A percentile compares a stretch with the other conserved stretches of the same genome.
These are phyloP conservation scores for Candida quercuum DNA, from an alignment of 805 yeast genomes.

Conservation along the genomic window DNA sequence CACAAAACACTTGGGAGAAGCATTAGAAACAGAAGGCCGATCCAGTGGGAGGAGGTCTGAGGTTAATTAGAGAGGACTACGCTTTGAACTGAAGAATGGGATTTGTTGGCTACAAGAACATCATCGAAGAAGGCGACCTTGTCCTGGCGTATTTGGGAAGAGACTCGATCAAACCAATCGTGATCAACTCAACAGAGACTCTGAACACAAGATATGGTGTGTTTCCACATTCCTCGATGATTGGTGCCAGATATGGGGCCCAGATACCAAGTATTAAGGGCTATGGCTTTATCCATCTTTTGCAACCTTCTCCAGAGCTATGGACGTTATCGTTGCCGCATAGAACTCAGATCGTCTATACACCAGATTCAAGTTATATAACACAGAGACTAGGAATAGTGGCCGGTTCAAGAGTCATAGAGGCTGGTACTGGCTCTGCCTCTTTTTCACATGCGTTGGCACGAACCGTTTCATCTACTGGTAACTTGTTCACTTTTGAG, in stretches of 20 bases:
- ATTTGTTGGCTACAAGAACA: conserved; percentile 51
- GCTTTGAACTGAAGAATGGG: conserved; percentile 5
- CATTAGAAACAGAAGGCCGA: too few species aligned
- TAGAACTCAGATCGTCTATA: conserved; percentile 94
- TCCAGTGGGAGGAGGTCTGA: too few species aligned
- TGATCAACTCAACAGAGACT: conserved; percentile 49
- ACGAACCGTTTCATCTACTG: conserved; percentile 54
- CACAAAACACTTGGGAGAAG: too few species aligned
- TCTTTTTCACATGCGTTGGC: conserved; percentile 92
- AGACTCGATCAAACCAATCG: conserved; percentile 70
- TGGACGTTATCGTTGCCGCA: conserved; percentile 98
- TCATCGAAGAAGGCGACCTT: conserved; percentile 80
- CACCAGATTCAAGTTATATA: conserved; percentile 91
- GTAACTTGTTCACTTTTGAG: conserved; percentile 78
- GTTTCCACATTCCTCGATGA: conserved; percentile 79
- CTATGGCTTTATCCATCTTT: conserved; percentile 77
- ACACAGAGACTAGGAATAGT: conserved; percentile 73
- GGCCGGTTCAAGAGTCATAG: conserved; percentile 77
- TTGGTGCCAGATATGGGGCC: conserved; percentile 76
- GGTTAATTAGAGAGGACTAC: too few species aligned
- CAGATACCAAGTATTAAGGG: conserved; percentile 77
- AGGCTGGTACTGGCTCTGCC: conserved; percentile 98
- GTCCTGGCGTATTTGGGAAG: conserved; percentile 85
- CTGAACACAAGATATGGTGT: conserved; percentile 87
- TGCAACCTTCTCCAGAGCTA: conserved; percentile 90